Evolutionary conservation across 2,329 filamentous ascomycete genomes (phyloP).

Genomic region (Monilinia laxa): DNA sequence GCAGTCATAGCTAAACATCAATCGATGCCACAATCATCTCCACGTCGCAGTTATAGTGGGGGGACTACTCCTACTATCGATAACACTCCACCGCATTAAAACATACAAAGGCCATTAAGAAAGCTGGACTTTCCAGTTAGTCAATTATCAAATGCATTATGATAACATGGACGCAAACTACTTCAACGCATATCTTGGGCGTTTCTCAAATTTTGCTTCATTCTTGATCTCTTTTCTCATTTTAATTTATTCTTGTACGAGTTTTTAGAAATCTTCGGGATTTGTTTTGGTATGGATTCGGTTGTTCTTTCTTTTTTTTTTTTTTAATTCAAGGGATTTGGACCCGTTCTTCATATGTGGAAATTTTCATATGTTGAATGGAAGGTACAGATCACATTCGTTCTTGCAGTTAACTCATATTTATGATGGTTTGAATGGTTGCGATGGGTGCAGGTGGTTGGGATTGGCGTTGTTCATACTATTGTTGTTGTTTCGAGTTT

Average conservation of each 20-base stretch:
- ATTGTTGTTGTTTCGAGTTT: neutral
- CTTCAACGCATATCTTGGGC: conserved; percentile 5
- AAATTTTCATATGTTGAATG: neutral
- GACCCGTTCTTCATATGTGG: neutral
- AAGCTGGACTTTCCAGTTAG: conserved; percentile 15
- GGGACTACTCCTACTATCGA: conserved; percentile 39
- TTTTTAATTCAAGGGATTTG: neutral
- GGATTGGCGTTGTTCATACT: conserved; percentile 7
- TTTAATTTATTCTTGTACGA: conserved; percentile 4
- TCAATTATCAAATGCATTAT: conserved; percentile 14
- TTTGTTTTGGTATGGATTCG: conserved; percentile 10
- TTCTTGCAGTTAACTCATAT: neutral
- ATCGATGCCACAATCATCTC: conserved; percentile 35
- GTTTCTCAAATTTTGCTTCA: conserved; percentile 14
- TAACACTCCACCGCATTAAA: conserved; percentile 38
- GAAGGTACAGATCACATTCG: neutral
- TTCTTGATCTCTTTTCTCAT: conserved; percentile 4
- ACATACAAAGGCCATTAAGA: neutral
- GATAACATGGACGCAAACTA: conserved; percentile 10
- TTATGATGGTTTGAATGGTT: conserved; percentile 10
- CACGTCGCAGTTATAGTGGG: conserved; percentile 38
- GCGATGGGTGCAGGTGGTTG: neutral
- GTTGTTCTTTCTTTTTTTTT: neutral
- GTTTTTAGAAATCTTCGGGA: conserved; percentile 7
- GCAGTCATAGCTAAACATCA: conserved; percentile 56